These are phyloP conservation scores for Saccharomyces uvarum DNA, from an alignment of 1,139 yeast species.

Conservation along the genomic window DNA sequence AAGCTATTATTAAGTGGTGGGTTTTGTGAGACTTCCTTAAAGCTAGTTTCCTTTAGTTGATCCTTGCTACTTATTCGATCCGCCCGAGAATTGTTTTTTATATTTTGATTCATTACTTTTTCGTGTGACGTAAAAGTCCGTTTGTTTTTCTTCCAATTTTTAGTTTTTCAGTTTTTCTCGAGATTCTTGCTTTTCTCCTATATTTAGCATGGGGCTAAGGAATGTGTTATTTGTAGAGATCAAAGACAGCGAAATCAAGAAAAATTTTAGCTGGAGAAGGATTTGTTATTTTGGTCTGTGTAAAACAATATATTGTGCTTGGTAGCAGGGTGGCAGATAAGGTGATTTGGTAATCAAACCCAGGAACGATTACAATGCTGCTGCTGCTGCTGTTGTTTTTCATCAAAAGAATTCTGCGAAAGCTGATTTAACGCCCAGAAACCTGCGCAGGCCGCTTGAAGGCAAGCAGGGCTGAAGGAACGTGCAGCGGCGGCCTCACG, in stretches of 20 bases:
- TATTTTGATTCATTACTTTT: neutral
- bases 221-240: neutral
- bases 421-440: neutral
- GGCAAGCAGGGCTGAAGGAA: neutral
- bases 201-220: neutral
- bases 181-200: neutral
- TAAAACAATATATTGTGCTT: neutral
- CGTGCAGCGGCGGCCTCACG: neutral
- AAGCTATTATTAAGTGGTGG: neutral
- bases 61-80: neutral
- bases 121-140: constrained; percentile 1
- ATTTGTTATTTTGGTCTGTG: neutral
- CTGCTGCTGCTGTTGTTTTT: neutral
- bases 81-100: neutral
- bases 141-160: neutral
- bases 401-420: neutral
- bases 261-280: neutral
- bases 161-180: neutral
- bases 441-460: neutral
- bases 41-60: neutral
- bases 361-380: neutral
- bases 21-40: neutral
- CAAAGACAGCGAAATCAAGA: neutral
- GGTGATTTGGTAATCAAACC: neutral
- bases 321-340: neutral